A percentile compares a stretch with the other conserved stretches of the same genome.
These are phyloP conservation scores for Auricularia sp. DNA, from an alignment of 768 basidiomycete species.

Conservation along the genomic window DNA sequence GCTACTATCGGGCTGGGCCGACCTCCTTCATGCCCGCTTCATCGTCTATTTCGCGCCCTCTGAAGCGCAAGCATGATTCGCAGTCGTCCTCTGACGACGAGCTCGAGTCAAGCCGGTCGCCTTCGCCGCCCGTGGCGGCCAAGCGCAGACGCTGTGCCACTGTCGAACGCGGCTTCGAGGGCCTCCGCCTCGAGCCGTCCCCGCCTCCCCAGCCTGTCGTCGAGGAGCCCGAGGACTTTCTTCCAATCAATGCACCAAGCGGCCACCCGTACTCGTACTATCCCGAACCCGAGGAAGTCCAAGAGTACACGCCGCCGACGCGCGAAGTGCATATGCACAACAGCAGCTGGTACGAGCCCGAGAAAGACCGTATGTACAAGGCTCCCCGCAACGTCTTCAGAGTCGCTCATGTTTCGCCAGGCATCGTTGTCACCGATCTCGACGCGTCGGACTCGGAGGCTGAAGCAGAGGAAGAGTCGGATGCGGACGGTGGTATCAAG, in stretches of 20 bases:
- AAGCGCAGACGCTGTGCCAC: constrained; percentile 42
- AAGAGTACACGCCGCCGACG: constrained; percentile 9
- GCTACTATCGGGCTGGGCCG: neutral
- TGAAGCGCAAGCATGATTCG: neutral
- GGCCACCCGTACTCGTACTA: neutral
- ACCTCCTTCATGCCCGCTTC: neutral
- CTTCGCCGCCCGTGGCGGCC: neutral
- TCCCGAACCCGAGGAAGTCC: neutral
- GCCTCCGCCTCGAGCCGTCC: constrained; percentile 28
- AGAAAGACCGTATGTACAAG: constrained; percentile 50
- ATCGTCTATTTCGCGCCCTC: neutral
- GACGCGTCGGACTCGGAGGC: constrained; percentile 32
- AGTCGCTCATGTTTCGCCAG: constrained; percentile 22
- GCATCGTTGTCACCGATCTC: constrained; percentile 55
- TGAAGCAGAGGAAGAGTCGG: neutral
- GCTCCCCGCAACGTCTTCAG: constrained; percentile 2
- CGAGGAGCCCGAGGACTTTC: constrained; percentile 8
- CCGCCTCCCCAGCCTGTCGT: constrained; percentile 22
- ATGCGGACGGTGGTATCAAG: neutral
- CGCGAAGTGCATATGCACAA: constrained; percentile 56
- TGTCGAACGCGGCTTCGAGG: constrained; percentile 50
- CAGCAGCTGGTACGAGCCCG: constrained; percentile 59
- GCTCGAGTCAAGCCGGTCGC: neutral
- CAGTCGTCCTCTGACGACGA: neutral
- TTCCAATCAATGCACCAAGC: neutral